phyloP scores from a whole-genome alignment of 352 stramenopile species.

The Globisporangium radiosum region DNA sequence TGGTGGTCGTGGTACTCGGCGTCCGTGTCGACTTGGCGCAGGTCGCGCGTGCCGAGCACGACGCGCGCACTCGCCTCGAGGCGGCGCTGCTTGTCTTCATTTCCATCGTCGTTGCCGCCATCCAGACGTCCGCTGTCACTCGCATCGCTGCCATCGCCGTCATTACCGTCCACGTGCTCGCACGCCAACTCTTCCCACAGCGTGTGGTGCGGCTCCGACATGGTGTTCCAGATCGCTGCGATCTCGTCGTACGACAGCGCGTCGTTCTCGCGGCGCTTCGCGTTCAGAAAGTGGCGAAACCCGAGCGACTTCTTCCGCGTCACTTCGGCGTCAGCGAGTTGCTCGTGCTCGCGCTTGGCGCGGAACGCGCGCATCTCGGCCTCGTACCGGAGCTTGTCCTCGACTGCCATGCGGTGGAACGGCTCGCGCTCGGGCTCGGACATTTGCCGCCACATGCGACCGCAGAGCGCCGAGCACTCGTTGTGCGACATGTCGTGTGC shows the following conservation, averaged over 20 bases:
- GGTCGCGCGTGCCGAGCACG: constrained; percentile 11
- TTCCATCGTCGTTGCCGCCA: too few species aligned
- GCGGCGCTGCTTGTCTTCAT: constrained; percentile 12
- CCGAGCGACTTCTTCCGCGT: constrained; percentile 15
- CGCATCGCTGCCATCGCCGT: constrained; percentile 4
- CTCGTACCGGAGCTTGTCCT: constrained; percentile 47
- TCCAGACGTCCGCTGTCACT: neutral
- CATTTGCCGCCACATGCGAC: constrained; percentile 57
- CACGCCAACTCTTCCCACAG: constrained; percentile 30
- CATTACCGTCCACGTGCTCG: constrained; percentile 11
- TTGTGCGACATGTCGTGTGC: constrained; percentile 63
- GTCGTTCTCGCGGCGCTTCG: constrained; percentile 23
- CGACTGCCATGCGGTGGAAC: constrained; percentile 45
- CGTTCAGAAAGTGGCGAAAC: constrained; percentile 29
- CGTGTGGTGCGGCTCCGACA: constrained; percentile 28
- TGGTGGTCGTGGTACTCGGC: constrained; percentile 2
- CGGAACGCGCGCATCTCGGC: constrained; percentile 25
- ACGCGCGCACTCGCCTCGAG: constrained; percentile 22
- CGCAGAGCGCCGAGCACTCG: constrained; percentile 52
- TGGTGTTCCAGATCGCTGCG: constrained; percentile 24
- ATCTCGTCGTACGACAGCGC: constrained; percentile 20
- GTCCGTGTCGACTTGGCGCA: constrained; percentile 7
- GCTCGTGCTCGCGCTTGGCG: constrained; percentile 9
- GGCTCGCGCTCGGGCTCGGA: constrained; percentile 33
- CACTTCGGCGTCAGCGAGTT: constrained; percentile 10